Evolutionary conservation across 768 basidiomycete genomes (phyloP), one percentile per base, ranked within the genome.

Genomic region (Trametes cinnabarina): DNA sequence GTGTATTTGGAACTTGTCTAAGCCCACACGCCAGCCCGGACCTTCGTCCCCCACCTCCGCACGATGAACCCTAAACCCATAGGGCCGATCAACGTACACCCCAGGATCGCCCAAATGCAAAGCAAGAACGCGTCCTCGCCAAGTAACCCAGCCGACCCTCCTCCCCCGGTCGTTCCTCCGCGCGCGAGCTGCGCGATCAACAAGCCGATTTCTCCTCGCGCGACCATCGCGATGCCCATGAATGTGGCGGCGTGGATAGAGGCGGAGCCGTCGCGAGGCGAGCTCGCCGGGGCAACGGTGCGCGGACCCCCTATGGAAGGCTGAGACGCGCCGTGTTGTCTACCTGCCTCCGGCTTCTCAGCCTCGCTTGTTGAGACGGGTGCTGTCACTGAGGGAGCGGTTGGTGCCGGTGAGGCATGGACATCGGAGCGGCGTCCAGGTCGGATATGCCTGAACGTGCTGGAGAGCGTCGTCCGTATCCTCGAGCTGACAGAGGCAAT

Each of bases 141-240:
- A 15, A 70, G 50, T 5, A 70, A 58, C 15, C 64, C 63, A 73
- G 53, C 4, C 72, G 72, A 15, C 12, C 37, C 47, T 20, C 20
- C 4, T 8, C 11, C 23, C 12, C 30, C 30, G 12, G 6, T 12
- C 7, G 48, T 7, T 8, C 60, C 58, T 17, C 48, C 52, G 26
- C 70, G 64, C 0, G 75, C 74, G 19, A 81, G 71, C 55, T 81
- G 74, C 34, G 83, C 80, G 28, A 87, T 79, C 30, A 86, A 80
- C 46, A 88, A 74, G 12, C 83, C 85, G 25, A 88, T 86, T 68
- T 88, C 86, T 1, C 87, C 87, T 2, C 87, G 77, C 0, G 86
- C 81, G 34, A 87, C 79, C 79, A 88, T 82, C 0, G 84, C 84
- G 3, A 82, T 47, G 52, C 64, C 66, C 32, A 67, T 64, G 59